Percentiles rank a stretch among this genome's conserved stretches.
phyloP scores from a whole-genome alignment of 352 stramenopile genomes.

The Phytophthora tubulina region DNA sequence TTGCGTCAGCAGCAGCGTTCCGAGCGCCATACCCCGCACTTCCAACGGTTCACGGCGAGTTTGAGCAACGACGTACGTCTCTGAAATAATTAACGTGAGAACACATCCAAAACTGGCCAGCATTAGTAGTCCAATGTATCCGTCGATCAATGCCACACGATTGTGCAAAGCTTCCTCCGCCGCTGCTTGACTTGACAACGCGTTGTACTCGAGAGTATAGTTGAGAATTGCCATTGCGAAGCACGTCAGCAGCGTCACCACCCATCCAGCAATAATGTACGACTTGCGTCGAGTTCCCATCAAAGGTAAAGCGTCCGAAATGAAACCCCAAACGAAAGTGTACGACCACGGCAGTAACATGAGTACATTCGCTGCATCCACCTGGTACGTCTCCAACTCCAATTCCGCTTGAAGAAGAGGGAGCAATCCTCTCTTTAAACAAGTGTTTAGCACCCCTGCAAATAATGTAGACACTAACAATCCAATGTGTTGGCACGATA shows the following conservation, averaged over 20 bases:
- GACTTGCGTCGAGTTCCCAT: constrained; percentile 57
- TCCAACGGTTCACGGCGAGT: constrained; percentile 55
- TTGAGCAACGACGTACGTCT: constrained; percentile 70
- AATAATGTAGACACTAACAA: constrained; percentile 52
- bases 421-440: constrained; percentile 50
- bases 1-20: constrained; percentile 62
- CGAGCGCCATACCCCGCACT: constrained; percentile 48
- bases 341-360: constrained; percentile 61
- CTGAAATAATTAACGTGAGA: constrained; percentile 54
- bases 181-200: constrained; percentile 30
- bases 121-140: constrained; percentile 55
- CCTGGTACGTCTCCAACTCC: constrained; percentile 43
- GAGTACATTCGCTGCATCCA: constrained; percentile 45
- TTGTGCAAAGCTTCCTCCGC: constrained; percentile 24
- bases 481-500: constrained; percentile 40
- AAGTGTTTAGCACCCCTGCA: constrained; percentile 46
- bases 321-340: constrained; percentile 59
- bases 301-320: constrained; percentile 61
- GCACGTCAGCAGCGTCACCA: constrained; percentile 48
- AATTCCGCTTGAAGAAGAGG: constrained; percentile 56
- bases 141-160: constrained; percentile 46
- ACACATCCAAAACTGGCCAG: constrained; percentile 63
- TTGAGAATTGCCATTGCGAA: constrained; percentile 68
- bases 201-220: constrained; percentile 60
- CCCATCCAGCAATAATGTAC: constrained; percentile 68